A percentile compares a stretch with the other conserved stretches of the same genome.
Conservation (phyloP, 2,329 filamentous ascomycete species). For the Hymenoscyphus albidus region DNA sequence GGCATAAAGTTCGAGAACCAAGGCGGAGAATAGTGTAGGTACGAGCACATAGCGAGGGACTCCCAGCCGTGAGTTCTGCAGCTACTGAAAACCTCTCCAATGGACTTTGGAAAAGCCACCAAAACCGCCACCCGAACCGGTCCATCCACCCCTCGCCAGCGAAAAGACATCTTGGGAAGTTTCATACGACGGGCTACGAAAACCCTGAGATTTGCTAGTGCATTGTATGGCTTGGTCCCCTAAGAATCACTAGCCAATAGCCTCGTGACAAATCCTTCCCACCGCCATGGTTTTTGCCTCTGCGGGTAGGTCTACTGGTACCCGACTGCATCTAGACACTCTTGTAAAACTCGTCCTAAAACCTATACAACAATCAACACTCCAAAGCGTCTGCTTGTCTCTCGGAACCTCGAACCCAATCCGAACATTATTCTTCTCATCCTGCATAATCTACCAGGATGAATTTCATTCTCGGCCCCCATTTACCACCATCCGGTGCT, state of each 20-base stretch:
- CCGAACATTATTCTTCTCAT: background rate
- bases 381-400: background rate
- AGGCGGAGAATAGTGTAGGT: background rate
- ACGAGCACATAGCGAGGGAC: background rate
- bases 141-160: too few relatives aligned
- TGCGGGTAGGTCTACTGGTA: too few relatives aligned
- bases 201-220: background rate
- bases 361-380: background rate
- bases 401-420: background rate
- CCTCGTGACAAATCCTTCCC: background rate
- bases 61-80: background rate
- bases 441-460: conserved; percentile 13
- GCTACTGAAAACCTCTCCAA: background rate
- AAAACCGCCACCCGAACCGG: background rate
- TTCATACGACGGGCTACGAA: background rate
- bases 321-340: too few relatives aligned
- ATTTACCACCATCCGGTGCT: background rate
- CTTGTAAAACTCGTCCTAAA: background rate
- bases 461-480: background rate
- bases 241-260: background rate
- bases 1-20: background rate
- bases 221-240: background rate
- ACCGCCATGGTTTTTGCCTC: background rate
- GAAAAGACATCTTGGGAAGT: background rate
- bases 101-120: background rate